A percentile compares a stretch with the other conserved stretches of the same genome.
phyloP scores from a whole-genome alignment of 1,139 yeast genomes.

The Geotrichum fermentans region DNA sequence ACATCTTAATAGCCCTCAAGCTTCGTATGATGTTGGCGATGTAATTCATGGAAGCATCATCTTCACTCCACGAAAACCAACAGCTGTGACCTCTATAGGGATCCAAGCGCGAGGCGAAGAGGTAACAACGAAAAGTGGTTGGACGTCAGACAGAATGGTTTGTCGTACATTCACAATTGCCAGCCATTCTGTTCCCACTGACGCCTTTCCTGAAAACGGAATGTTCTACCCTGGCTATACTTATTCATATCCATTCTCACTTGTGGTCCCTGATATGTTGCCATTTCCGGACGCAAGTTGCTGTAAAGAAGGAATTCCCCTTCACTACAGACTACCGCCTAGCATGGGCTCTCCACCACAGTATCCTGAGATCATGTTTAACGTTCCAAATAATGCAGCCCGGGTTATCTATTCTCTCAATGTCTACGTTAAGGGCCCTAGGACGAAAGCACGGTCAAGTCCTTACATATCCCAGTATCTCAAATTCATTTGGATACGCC shows the following conservation, averaged over 20 bases:
- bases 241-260: conserved; percentile 11
- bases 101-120: conserved; percentile 8
- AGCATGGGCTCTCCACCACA: conserved; percentile 17
- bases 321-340: conserved; percentile 17
- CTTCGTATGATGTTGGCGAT: conserved; percentile 14
- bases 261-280: conserved; percentile 16
- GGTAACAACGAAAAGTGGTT: conserved; percentile 4
- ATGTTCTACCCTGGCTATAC: conserved; percentile 6
- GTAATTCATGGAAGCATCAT: conserved; percentile 13
- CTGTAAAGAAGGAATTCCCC: conserved; percentile 13
- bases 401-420: conserved; percentile 9
- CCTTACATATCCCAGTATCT: conserved; percentile 4
- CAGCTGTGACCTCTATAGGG: conserved; percentile 1
- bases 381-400: conserved; percentile 14
- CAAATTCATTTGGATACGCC: conserved; percentile 13
- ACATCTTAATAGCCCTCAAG: conserved; percentile 1
- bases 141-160: conserved; percentile 10
- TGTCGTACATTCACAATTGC: conserved; percentile 4
- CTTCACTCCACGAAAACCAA: conserved; percentile 11
- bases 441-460: neutral
- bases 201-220: conserved; percentile 2
- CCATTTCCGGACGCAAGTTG: conserved; percentile 9
- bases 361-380: conserved; percentile 1
- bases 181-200: conserved; percentile 7
- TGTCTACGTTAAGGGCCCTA: conserved; percentile 9